Conservation (phyloP, 331 rosid genomes). For the Ulmus americana region DNA sequence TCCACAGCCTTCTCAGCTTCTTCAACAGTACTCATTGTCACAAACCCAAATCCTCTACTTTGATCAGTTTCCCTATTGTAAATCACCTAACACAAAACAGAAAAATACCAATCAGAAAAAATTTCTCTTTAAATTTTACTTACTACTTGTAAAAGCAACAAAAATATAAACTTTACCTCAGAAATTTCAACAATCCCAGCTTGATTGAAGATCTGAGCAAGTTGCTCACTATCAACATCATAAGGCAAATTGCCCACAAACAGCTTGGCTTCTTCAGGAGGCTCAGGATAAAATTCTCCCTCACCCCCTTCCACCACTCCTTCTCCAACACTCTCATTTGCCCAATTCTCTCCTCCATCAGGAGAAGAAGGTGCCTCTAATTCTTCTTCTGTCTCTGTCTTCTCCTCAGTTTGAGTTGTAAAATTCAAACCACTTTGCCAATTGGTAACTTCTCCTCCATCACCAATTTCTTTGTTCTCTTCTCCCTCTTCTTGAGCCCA, state of each 20-base stretch:
- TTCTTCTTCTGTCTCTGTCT: not conserved
- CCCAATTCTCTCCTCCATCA: conserved; percentile 7
- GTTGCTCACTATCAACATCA: conserved; percentile 36
- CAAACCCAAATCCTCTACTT: conserved; percentile 43
- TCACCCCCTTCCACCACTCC: conserved; percentile 5
- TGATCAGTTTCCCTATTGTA: conserved; percentile 40
- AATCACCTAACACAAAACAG: conserved; percentile 28
- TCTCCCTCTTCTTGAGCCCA: conserved; percentile 37
- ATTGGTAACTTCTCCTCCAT: conserved; percentile 13
- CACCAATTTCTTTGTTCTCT: conserved; percentile 8
- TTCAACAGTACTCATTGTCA: conserved; percentile 38
- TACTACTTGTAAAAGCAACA: not conserved
- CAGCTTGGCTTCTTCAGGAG: conserved; percentile 43
- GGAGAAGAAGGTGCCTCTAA: conserved; percentile 7
- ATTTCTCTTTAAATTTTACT: not conserved
- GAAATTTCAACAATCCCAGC: conserved; percentile 42
- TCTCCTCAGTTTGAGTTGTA: not conserved
- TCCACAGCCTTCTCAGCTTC: conserved; percentile 43
- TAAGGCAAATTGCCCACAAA: conserved; percentile 39
- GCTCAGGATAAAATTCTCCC: conserved; percentile 31
- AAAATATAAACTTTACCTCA: conserved; percentile 25
- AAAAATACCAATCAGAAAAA: not conserved
- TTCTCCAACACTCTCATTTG: conserved; percentile 13
- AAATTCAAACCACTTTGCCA: conserved; percentile 1
- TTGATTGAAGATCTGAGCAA: conserved; percentile 31